These are phyloP conservation scores for Trypanosoma avium DNA, from an alignment of 208 protist species.

Conservation along the genomic window DNA sequence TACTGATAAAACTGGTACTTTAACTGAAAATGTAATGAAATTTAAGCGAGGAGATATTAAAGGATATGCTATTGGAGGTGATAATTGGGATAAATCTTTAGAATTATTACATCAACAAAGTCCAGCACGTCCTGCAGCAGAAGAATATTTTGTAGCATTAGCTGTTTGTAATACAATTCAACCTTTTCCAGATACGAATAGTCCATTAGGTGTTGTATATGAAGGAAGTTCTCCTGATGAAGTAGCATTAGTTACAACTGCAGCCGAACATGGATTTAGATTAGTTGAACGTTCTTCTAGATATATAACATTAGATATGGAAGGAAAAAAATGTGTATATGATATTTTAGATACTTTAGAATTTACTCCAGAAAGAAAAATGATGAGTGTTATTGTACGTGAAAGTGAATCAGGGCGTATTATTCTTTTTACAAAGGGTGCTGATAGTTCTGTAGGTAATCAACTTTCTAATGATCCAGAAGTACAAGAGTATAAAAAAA, in stretches of 20 bases:
- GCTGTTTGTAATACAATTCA: slow-evolving; percentile 89
- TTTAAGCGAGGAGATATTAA: slow-evolving; percentile 76
- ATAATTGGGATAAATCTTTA: slow-evolving; percentile 28
- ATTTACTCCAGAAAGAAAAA: slow-evolving; percentile 90
- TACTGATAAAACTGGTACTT: slow-evolving; percentile 91
- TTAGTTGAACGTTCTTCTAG: slow-evolving; percentile 65
- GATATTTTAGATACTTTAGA: slow-evolving; percentile 85
- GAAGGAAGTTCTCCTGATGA: slow-evolving; percentile 93
- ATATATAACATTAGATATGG: slow-evolving; percentile 39
- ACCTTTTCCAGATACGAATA: slow-evolving; percentile 55
- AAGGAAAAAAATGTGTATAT: slow-evolving; percentile 44
- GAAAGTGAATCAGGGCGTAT: slow-evolving; percentile 59
- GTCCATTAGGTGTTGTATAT: slow-evolving; percentile 62
- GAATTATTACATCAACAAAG: slow-evolving; percentile 36
- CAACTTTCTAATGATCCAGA: slow-evolving; percentile 48
- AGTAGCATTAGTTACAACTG: slow-evolving; percentile 89
- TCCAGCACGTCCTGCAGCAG: slow-evolving; percentile 28
- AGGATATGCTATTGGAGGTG: slow-evolving; percentile 51
- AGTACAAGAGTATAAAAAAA: slow-evolving; percentile 50
- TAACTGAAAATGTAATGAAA: slow-evolving; percentile 93
- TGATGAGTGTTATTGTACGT: slow-evolving; percentile 91
- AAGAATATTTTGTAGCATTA: slow-evolving; percentile 79
- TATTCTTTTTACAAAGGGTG: slow-evolving; percentile 89
- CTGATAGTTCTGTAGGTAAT: slow-evolving; percentile 74
- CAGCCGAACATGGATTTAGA: slow-evolving; percentile 60